Percentiles rank a stretch among this genome's conserved stretches.
Evolutionary conservation across 2,329 filamentous ascomycete species (phyloP).

Genomic region (Pseudogymnoascus sp.): DNA sequence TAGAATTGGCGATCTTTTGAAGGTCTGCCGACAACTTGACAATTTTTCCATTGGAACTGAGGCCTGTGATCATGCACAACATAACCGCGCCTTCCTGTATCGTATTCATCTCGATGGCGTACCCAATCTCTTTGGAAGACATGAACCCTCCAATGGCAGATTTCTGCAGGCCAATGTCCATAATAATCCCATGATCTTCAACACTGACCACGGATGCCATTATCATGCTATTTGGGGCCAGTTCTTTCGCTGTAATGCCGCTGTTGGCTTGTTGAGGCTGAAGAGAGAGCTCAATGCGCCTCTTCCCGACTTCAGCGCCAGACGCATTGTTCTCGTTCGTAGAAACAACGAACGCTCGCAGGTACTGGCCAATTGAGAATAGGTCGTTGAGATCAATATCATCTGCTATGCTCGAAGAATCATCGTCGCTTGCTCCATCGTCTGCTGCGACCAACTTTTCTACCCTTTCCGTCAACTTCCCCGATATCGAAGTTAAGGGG

Average conservation of each 20-base stretch:
- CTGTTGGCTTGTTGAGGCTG: constrained; percentile 72
- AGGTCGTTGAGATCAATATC: constrained; percentile 66
- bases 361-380: constrained; percentile 78
- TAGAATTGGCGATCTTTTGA: constrained; percentile 58
- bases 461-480: constrained; percentile 66
- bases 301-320: constrained; percentile 55
- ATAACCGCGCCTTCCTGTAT: constrained; percentile 79
- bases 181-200: constrained; percentile 92
- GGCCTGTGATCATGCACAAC: constrained; percentile 70
- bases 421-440: constrained; percentile 44
- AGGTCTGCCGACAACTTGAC: constrained; percentile 75
- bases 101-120: constrained; percentile 53
- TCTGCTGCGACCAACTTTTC: constrained; percentile 57
- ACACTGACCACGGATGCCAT: constrained; percentile 85
- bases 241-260: constrained; percentile 61
- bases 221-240: constrained; percentile 67
- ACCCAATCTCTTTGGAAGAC: constrained; percentile 70
- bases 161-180: constrained; percentile 76
- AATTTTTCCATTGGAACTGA: constrained; percentile 70
- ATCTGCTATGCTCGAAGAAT: constrained; percentile 34
- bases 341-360: constrained; percentile 75
- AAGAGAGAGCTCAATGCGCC: constrained; percentile 79
- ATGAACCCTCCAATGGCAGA: constrained; percentile 71
- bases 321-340: constrained; percentile 55
- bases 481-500: constrained; percentile 85